Evolutionary conservation across 164 flowering plant genomes (phyloP).

Genomic region (Umbilicus rupestris): DNA sequence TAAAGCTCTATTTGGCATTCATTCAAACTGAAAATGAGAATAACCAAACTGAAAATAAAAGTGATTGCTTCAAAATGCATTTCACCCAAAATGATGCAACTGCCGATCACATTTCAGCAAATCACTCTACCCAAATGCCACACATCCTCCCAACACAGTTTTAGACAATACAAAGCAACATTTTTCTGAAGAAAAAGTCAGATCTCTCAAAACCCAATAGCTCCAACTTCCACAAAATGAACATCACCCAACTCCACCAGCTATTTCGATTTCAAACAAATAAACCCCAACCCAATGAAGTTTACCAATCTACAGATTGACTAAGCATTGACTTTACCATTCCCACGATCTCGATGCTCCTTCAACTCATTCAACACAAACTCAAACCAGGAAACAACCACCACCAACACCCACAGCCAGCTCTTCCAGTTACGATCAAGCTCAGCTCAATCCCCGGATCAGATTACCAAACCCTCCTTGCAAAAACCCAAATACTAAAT

Average conservation of each 20-base stretch:
- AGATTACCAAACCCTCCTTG: background rate
- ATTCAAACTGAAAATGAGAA: too few species aligned
- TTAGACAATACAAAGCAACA: too few species aligned
- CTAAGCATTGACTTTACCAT: constrained; percentile 3
- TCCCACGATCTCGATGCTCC: background rate
- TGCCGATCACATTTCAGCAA: too few species aligned
- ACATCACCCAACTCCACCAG: background rate
- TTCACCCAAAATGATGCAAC: too few species aligned
- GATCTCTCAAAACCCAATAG: background rate
- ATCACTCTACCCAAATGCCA: too few species aligned
- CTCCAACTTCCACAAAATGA: background rate
- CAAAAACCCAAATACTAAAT: background rate
- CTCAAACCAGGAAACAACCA: too few species aligned
- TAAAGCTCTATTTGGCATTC: too few species aligned
- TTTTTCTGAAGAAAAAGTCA: too few species aligned
- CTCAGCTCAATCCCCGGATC: constrained; percentile 2
- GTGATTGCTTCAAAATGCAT: too few species aligned
- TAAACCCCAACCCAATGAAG: background rate
- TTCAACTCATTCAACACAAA: background rate
- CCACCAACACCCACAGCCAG: background rate
- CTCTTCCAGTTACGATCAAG: too few species aligned
- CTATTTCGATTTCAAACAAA: background rate
- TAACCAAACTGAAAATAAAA: too few species aligned
- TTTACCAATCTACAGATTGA: background rate
- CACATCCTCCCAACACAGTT: too few species aligned